phyloP scores from a whole-genome alignment of 78 protist genomes.

The Dictyostelium brefeldianum region DNA sequence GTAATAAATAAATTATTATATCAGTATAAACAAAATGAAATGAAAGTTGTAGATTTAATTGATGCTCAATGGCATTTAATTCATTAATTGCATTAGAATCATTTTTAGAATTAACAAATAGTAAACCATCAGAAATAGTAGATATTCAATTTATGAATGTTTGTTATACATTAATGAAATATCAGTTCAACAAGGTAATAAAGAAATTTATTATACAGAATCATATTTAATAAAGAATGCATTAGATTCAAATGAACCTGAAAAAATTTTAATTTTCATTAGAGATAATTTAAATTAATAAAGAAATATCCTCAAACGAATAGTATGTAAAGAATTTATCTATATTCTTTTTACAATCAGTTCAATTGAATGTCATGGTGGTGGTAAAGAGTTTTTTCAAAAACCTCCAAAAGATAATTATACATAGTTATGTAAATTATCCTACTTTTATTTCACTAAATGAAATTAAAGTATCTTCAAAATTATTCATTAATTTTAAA shows the following conservation, averaged over 20 bases:
- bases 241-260: constrained; percentile 2
- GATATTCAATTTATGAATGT: background rate
- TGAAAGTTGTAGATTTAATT: background rate
- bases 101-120: background rate
- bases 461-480: too few species aligned
- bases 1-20: background rate
- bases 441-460: too few species aligned
- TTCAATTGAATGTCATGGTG: too few species aligned
- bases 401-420: too few species aligned
- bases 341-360: background rate
- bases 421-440: too few species aligned
- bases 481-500: too few species aligned
- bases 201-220: background rate
- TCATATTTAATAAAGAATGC: background rate
- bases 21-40: background rate
- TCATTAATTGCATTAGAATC: background rate
- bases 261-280: background rate
- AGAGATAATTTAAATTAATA: background rate
- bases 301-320: background rate
- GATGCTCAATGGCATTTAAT: background rate
- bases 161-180: background rate
- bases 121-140: background rate
- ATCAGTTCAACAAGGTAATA: background rate
- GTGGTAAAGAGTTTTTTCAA: too few species aligned
- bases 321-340: background rate